Conservation (phyloP, 2,329 filamentous ascomycete species). For the Leptoxyphium fumago region DNA sequence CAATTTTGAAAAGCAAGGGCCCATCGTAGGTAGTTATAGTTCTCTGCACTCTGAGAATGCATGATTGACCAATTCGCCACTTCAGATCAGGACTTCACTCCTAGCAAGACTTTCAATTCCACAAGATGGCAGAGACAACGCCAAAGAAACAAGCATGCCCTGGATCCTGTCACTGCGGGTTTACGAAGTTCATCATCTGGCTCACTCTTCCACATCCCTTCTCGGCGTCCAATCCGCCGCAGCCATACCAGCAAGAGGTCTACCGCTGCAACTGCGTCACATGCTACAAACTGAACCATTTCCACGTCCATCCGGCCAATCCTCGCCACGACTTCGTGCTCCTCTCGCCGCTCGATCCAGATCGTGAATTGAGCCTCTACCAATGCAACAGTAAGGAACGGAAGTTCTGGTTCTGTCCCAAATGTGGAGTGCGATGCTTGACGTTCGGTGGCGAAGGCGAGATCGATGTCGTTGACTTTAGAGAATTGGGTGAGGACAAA, state of each 20-base stretch:
- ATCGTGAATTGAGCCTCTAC: slow-evolving; percentile 23
- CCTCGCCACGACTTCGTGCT: slow-evolving; percentile 26
- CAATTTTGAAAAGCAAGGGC: too few relatives aligned
- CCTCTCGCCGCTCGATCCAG: slow-evolving; percentile 23
- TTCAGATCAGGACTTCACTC: slow-evolving; percentile 1
- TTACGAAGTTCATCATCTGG: slow-evolving; percentile 23
- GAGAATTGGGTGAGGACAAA: slow-evolving; percentile 9
- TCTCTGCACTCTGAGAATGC: too few relatives aligned
- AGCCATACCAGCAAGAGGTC: slow-evolving; percentile 10
- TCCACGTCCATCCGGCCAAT: slow-evolving; percentile 23
- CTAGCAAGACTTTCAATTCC: slow-evolving; percentile 10
- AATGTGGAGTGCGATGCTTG: slow-evolving; percentile 27
- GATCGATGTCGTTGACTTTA: slow-evolving; percentile 8
- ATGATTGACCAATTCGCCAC: not conserved
- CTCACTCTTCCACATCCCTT: slow-evolving; percentile 22
- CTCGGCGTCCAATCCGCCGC: slow-evolving; percentile 7
- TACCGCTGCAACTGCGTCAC: slow-evolving; percentile 28
- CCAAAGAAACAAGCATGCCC: slow-evolving; percentile 9
- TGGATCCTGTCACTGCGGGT: slow-evolving; percentile 29
- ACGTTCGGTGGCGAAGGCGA: slow-evolving; percentile 23
- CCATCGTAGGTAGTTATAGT: too few relatives aligned
- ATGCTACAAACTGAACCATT: slow-evolving; percentile 27
- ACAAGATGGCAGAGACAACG: slow-evolving; percentile 14
- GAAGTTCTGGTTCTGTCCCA: slow-evolving; percentile 27
- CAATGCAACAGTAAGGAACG: slow-evolving; percentile 14